phyloP scores from a whole-genome alignment of 2,329 filamentous ascomycete genomes.

The Pleoardoris graminearum region DNA sequence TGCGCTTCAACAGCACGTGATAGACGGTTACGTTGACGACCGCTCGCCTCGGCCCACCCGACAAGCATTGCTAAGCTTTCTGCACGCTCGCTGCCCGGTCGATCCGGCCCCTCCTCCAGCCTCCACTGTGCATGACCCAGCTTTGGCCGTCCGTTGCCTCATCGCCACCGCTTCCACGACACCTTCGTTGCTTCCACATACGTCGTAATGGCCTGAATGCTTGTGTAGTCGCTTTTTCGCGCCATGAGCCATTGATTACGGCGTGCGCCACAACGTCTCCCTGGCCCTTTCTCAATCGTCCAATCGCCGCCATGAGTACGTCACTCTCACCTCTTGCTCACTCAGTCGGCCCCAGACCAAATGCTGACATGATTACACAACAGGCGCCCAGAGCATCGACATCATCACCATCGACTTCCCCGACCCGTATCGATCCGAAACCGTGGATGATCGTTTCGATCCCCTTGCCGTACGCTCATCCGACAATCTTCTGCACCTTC shows the following conservation, averaged over 20 bases:
- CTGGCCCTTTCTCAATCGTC: constrained; percentile 12
- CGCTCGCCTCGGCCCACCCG: constrained; percentile 1
- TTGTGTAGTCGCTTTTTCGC: background rate
- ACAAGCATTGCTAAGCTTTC: constrained; percentile 37
- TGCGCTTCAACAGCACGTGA: too few relatives aligned
- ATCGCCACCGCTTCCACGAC: background rate
- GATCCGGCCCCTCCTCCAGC: constrained; percentile 18
- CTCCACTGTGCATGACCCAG: constrained; percentile 15
- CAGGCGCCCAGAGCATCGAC: constrained; percentile 41
- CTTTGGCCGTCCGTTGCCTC: constrained; percentile 3
- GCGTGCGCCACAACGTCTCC: constrained; percentile 21
- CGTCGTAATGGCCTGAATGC: background rate
- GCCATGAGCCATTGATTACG: constrained; percentile 3
- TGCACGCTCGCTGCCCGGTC: constrained; percentile 13
- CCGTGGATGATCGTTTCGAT: constrained; percentile 36
- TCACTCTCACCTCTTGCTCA: constrained; percentile 21
- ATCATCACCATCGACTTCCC: constrained; percentile 45
- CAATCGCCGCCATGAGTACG: constrained; percentile 46
- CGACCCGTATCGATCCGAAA: constrained; percentile 33
- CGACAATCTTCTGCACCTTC: background rate
- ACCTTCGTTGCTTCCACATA: background rate
- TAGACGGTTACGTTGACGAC: too few relatives aligned
- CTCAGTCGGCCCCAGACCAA: background rate
- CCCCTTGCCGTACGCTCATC: constrained; percentile 26
- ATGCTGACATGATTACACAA: constrained; percentile 24